Evolutionary conservation across 2,329 filamentous ascomycete genomes (phyloP).

Genomic region (Verticillium longisporum): DNA sequence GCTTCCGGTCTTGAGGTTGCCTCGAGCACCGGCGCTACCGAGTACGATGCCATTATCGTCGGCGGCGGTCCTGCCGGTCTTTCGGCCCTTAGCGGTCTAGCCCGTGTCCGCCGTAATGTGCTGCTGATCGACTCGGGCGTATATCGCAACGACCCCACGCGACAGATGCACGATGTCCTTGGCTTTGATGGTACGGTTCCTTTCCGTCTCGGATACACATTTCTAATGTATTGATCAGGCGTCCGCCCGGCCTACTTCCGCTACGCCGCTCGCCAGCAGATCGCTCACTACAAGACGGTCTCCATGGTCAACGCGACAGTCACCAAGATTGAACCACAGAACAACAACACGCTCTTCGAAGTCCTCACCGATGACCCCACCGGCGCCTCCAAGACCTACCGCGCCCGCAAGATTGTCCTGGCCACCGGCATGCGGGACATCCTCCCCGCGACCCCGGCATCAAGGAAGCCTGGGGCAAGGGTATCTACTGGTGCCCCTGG

Average conservation of each 20-base stretch:
- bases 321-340: conserved; percentile 40
- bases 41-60: conserved; percentile 49
- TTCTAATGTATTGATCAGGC: conserved; percentile 25
- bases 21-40: not conserved
- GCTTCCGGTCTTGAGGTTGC: not conserved
- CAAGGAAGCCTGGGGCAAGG: conserved; percentile 47
- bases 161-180: conserved; percentile 55
- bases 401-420: conserved; percentile 47
- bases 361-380: not conserved
- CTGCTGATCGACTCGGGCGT: conserved; percentile 51
- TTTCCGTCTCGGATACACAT: not conserved
- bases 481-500: conserved; percentile 59
- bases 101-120: conserved; percentile 46
- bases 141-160: conserved; percentile 50
- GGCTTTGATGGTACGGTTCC: conserved; percentile 46
- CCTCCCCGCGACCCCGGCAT: conserved; percentile 50
- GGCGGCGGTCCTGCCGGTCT: conserved; percentile 53
- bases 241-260: conserved; percentile 49
- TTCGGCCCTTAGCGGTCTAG: conserved; percentile 46
- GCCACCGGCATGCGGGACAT: conserved; percentile 51
- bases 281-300: conserved; percentile 42
- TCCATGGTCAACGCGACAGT: conserved; percentile 39
- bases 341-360: conserved; percentile 7
- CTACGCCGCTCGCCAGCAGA: conserved; percentile 43
- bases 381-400: conserved; percentile 21